Evolutionary conservation across 805 yeast species (phyloP).

Genomic region (Saccharomycopsis vini): DNA sequence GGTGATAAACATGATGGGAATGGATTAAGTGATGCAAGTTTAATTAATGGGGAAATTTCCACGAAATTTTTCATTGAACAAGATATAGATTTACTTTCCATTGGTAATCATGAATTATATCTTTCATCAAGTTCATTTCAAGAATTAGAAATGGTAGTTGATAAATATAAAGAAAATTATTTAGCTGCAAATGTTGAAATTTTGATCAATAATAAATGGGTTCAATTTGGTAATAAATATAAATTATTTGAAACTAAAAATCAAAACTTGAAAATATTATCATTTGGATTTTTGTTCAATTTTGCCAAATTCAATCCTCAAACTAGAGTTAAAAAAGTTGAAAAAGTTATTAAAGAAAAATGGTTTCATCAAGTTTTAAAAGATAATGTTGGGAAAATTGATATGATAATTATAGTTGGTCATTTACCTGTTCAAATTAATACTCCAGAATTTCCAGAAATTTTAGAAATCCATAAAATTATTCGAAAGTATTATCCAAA

Average conservation of each 20-base stretch:
- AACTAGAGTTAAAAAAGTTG: constrained; percentile 56
- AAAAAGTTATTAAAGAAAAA: constrained; percentile 39
- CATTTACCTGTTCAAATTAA: constrained; percentile 60
- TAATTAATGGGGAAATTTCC: constrained; percentile 59
- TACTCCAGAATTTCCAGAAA: constrained; percentile 30
- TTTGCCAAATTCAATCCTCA: constrained; percentile 52
- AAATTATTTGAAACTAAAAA: constrained; percentile 57
- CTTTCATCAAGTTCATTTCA: constrained; percentile 49
- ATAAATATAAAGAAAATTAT: constrained; percentile 50
- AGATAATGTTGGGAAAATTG: constrained; percentile 35
- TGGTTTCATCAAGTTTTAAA: constrained; percentile 53
- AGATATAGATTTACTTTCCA: constrained; percentile 69
- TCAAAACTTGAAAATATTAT: constrained; percentile 42
- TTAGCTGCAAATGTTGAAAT: constrained; percentile 62
- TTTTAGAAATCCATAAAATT: constrained; percentile 29
- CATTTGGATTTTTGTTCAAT: constrained; percentile 74
- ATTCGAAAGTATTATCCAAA: constrained; percentile 54
- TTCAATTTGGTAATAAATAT: constrained; percentile 57
- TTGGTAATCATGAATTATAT: constrained; percentile 91
- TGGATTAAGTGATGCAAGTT: constrained; percentile 75
- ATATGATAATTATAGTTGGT: constrained; percentile 62
- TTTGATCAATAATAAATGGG: constrained; percentile 30
- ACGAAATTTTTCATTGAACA: constrained; percentile 52
- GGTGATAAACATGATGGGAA: constrained; percentile 96
- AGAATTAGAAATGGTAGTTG: constrained; percentile 57